Conservation (phyloP, 805 yeast species). For the Citeromyces nyonsensis region DNA sequence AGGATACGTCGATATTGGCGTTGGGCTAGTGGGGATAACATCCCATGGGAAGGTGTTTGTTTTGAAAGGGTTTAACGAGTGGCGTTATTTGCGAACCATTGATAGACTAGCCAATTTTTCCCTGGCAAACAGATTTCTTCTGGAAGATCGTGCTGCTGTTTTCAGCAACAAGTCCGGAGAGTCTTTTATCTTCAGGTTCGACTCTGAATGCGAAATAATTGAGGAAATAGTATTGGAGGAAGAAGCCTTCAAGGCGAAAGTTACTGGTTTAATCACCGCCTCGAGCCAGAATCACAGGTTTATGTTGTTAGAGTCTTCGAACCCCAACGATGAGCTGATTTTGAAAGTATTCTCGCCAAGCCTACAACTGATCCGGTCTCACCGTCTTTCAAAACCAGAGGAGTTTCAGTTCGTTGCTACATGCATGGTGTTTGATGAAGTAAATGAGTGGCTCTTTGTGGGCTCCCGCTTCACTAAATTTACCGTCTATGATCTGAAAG, state of each 20-base stretch:
- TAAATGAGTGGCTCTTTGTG: slow-evolving; percentile 27
- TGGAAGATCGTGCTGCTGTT: slow-evolving; percentile 7
- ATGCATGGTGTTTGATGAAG: slow-evolving; percentile 26
- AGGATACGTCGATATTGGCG: slow-evolving; percentile 32
- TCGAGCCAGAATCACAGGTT: slow-evolving; percentile 13
- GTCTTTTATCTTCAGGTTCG: slow-evolving; percentile 24
- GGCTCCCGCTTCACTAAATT: slow-evolving; percentile 66
- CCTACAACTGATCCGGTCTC: slow-evolving; percentile 9
- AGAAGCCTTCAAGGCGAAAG: slow-evolving; percentile 16
- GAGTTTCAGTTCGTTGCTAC: slow-evolving; percentile 36
- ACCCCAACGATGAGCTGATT: slow-evolving; percentile 38
- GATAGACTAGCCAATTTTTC: slow-evolving; percentile 11
- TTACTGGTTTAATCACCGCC: slow-evolving; percentile 30
- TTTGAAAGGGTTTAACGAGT: slow-evolving; percentile 9
- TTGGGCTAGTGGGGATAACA: slow-evolving; percentile 36
- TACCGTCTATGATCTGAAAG: slow-evolving; percentile 29
- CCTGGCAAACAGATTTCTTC: slow-evolving; percentile 9
- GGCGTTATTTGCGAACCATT: slow-evolving; percentile 14
- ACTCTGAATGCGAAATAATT: slow-evolving; percentile 15
- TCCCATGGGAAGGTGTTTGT: slow-evolving; percentile 39
- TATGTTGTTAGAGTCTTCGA: slow-evolving; percentile 50
- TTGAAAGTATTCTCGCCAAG: slow-evolving; percentile 19
- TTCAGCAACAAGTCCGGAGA: slow-evolving; percentile 22
- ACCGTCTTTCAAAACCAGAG: slow-evolving; percentile 9
- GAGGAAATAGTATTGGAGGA: slow-evolving; percentile 8